Percentiles rank a stretch among this genome's conserved stretches.
phyloP scores from a whole-genome alignment of 257 asterid genomes.

The Penstemon davidsonii region DNA sequence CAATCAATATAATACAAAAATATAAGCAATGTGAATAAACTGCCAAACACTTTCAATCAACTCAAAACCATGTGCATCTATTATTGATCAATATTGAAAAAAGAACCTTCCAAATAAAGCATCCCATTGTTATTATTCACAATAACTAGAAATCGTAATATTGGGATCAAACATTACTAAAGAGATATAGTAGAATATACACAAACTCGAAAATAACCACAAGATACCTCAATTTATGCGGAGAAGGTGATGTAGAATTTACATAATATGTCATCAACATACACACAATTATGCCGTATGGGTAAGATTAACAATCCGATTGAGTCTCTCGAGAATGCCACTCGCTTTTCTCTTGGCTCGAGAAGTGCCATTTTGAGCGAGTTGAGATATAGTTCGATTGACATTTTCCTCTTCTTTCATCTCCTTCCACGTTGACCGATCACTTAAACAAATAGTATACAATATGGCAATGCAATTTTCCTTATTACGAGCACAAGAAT shows the following conservation, averaged over 20 bases:
- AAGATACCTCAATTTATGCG: conserved; percentile 39
- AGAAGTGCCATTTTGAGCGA: conserved; percentile 69
- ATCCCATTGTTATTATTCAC: conserved; percentile 46
- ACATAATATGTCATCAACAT: conserved; percentile 45
- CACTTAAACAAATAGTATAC: conserved; percentile 54
- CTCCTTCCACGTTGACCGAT: conserved; percentile 67
- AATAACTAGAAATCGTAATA: conserved; percentile 34
- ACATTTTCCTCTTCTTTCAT: conserved; percentile 65
- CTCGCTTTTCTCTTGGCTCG: conserved; percentile 87
- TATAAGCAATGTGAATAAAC: not conserved
- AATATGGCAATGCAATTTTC: conserved; percentile 77
- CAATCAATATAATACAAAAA: not conserved
- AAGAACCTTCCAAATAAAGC: conserved; percentile 31
- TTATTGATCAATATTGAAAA: conserved; percentile 27
- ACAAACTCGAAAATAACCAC: conserved; percentile 38
- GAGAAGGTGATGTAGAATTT: conserved; percentile 53
- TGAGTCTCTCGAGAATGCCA: conserved; percentile 72
- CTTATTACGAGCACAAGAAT: conserved; percentile 50
- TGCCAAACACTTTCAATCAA: not conserved
- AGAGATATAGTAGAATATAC: conserved; percentile 41
- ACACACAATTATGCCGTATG: conserved; percentile 60
- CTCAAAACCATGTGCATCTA: conserved; percentile 44
- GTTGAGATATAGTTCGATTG: conserved; percentile 60
- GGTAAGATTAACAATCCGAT: conserved; percentile 45
- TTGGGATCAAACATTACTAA: conserved; percentile 42